Percentiles rank a stretch among this genome's conserved stretches.
These are phyloP conservation scores for Collybia sordida DNA, from an alignment of 768 basidiomycete species.

Conservation along the genomic window DNA sequence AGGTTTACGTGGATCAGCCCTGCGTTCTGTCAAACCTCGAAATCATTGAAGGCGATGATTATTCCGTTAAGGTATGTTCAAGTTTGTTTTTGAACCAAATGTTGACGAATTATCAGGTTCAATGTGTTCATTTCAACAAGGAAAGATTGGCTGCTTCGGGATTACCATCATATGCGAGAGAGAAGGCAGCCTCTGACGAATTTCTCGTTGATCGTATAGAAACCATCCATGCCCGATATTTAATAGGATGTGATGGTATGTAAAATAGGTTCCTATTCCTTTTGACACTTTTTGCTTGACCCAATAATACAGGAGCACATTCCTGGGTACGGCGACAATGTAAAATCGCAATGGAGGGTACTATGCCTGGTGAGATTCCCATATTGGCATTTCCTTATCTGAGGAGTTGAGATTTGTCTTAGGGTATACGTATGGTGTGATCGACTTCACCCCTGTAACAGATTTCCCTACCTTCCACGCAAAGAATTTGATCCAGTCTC, in stretches of 20 bases:
- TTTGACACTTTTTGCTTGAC: background rate
- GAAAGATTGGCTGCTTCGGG: background rate
- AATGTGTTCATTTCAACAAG: background rate
- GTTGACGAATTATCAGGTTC: background rate
- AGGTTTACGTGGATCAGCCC: too few species aligned
- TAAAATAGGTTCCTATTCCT: background rate
- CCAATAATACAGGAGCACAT: background rate
- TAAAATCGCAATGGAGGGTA: background rate
- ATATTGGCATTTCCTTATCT: background rate
- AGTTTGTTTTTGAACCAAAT: too few species aligned
- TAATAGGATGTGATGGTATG: conserved; percentile 4
- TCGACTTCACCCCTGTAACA: conserved; percentile 3
- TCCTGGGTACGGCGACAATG: conserved; percentile 2
- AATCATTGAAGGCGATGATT: too few species aligned
- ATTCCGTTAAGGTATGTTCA: too few species aligned
- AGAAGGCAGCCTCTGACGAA: background rate
- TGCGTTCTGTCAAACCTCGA: too few species aligned
- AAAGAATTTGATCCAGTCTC: background rate
- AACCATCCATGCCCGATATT: background rate
- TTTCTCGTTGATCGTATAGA: background rate
- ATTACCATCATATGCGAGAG: background rate
- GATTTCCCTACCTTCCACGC: conserved; percentile 1
- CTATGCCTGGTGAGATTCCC: background rate
- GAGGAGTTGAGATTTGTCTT: background rate
- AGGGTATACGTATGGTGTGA: conserved; percentile 1